These are phyloP conservation scores for Malania oleifera DNA, from an alignment of 164 flowering plant species.

Conservation along the genomic window DNA sequence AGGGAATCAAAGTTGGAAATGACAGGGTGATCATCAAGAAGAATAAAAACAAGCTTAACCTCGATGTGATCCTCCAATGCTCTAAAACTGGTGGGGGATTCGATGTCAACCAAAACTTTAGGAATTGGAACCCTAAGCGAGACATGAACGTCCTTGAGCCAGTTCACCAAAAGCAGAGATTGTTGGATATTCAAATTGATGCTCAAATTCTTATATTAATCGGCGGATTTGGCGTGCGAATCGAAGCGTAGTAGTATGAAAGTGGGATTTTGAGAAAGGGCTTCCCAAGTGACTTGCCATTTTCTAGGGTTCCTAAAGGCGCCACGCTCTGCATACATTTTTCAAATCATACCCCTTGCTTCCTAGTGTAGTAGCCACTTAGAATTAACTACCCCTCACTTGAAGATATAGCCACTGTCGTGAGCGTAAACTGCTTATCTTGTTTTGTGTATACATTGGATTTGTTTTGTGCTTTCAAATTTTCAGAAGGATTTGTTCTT, in stretches of 20 bases:
- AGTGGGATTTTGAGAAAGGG: constrained; percentile 63
- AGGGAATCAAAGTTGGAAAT: constrained; percentile 39
- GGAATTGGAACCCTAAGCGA: constrained; percentile 66
- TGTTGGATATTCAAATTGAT: constrained; percentile 25
- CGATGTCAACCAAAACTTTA: constrained; percentile 59
- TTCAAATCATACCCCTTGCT: too few relatives aligned
- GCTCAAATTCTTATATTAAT: constrained; percentile 38
- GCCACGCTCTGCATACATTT: neutral
- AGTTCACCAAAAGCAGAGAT: constrained; percentile 39
- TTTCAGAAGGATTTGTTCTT: too few relatives aligned
- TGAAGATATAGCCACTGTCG: too few relatives aligned
- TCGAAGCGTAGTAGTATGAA: constrained; percentile 66
- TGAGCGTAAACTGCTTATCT: too few relatives aligned
- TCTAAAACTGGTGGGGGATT: constrained; percentile 44
- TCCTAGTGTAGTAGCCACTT: too few relatives aligned
- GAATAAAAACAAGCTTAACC: constrained; percentile 65
- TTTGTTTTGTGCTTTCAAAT: too few relatives aligned
- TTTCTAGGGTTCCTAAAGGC: constrained; percentile 42
- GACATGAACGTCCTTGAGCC: constrained; percentile 31
- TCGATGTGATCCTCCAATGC: constrained; percentile 71
- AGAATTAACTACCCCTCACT: too few relatives aligned
- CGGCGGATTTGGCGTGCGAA: constrained; percentile 30
- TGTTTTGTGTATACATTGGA: too few relatives aligned
- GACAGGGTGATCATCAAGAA: constrained; percentile 84
- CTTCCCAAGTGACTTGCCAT: constrained; percentile 95